Evolutionary conservation across 2,329 filamentous ascomycete genomes (phyloP), one percentile per base, ranked within the genome.

Genomic region (Cadophora sp.): DNA sequence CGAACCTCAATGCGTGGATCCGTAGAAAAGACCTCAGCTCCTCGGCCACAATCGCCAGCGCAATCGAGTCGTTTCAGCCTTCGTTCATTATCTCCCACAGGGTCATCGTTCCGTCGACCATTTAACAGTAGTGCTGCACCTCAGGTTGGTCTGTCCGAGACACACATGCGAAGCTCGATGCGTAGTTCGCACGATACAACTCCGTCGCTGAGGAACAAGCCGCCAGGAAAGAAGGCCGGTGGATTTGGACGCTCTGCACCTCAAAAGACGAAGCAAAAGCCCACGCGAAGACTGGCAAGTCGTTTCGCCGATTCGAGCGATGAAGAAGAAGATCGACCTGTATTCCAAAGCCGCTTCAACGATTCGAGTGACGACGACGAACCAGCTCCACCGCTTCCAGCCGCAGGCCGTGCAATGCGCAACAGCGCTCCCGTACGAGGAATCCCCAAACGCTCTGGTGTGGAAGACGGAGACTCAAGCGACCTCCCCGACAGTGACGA

Each of bases 1-100:
- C 89, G 90, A 67, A 86, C 84, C 62, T 93, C 92, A 1, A 92
- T 97, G 92, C 86, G 94, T 68, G 81, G 80, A 29, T 77, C 72
- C 51, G 58, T 50, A 14, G 73, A 76, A 9, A 40, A 51, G 29
- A 56, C 80, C 19, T 72, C 77, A 9, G 78, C 79, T 61, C 73
- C 76, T 48, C 64, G 72, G 6, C 60, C 67, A 51, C 68, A 82
- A 53, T 76, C 80, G 29, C 79, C 79, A 1, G 77, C 78, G 55
- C 80, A 81, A 16, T 82, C 87, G n/a, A 85, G 87, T n/a, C 85
- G 87, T 27, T 90, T 92, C 75, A 92, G 89, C 68, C 81, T 93
- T 40, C 86, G 92, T 34, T 91, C 91, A 0, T 73, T 92, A 50
- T 94, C 92, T 1, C 92, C 92, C 0, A 81, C 86, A 0, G 85